Base-by-base conservation (phyloP, 495 filamentous ascomycete species). In the Penicillium coprophilum region DNA sequence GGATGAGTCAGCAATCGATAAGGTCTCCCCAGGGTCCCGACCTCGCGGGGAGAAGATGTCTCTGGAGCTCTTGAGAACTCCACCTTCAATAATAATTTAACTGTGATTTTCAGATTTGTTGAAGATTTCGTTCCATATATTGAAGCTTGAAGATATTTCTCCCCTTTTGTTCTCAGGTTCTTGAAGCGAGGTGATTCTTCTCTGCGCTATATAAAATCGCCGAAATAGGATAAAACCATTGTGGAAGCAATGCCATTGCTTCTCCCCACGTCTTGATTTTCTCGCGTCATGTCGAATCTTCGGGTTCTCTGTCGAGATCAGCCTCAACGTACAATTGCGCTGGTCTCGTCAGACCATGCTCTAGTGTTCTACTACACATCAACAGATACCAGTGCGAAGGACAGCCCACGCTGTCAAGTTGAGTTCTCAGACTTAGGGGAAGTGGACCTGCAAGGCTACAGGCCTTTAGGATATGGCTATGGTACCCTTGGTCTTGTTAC, bases 401-500 rank as follows among this genome's bases (percentile, higher is more conserved):
- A 61, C 23, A 38, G 82, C 20, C 79, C 82, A 8, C 86, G 86
- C 56, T 96, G 91, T 74, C 88, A 93, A 73, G 91, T 97, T 53
- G 91, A 97, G 67, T 96, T 97, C 72, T 76, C 83, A 1, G 74
- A 80, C 11, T 65, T 80, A n/a, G 75, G 82, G n/a, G 73, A 82
- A 41, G 77, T 82, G 43, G 81, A 94, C 51, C 76, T 97, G 32
- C 76, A 75, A 55, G 86, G 87, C 30, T 97, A 91, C 70, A 82
- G 85, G 49, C 75, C 85, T 4, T 68, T 96, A 39, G 87, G 86
- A 41, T 83, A 85, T n/a, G 89, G 91, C 32, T 84, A 91, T 62
- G 94, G 94, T 30, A 97, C 92, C 2, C 80, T 98, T 50, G 94
- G 94, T 1, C 76, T 98, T 36, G 90, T 97, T 56, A 92, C 92